Evolutionary conservation across 371 early-diverging fungal genomes (phyloP).

Genomic region (Mortierella sp.): DNA sequence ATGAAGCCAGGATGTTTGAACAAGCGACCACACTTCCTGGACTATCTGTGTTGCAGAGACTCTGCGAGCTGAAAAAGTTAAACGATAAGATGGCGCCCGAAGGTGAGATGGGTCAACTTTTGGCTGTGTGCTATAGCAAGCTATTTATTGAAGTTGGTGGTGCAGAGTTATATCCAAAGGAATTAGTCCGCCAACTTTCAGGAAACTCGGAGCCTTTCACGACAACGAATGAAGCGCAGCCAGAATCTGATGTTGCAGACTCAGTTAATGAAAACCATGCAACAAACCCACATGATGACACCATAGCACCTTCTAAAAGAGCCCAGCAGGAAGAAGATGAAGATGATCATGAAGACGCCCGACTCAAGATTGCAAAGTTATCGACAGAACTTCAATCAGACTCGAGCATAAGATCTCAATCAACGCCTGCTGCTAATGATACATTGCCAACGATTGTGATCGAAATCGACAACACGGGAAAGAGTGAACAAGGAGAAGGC

Average conservation of each 20-base stretch:
- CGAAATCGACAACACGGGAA: not conserved
- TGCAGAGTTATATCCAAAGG: constrained; percentile 47
- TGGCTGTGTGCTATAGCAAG: constrained; percentile 57
- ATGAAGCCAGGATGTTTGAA: constrained; percentile 59
- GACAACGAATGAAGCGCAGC: not conserved
- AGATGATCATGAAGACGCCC: constrained; percentile 11
- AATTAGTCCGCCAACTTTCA: constrained; percentile 38
- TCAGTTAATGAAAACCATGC: not conserved
- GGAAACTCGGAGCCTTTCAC: constrained; percentile 1
- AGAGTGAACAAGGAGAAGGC: not conserved
- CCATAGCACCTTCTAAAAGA: not conserved
- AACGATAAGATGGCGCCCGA: constrained; percentile 61
- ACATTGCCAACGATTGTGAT: not conserved
- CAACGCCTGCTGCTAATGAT: not conserved
- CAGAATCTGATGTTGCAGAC: not conserved
- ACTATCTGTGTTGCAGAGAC: constrained; percentile 36
- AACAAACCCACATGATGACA: not conserved
- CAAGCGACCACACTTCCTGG: constrained; percentile 36
- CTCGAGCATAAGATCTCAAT: not conserved
- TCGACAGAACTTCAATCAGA: not conserved
- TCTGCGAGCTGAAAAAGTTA: constrained; percentile 61
- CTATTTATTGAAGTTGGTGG: constrained; percentile 58
- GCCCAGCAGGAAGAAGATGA: constrained; percentile 8
- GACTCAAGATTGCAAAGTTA: constrained; percentile 24
- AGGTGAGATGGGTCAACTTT: constrained; percentile 56